Evolutionary conservation across 139 green algal species (phyloP).

Genomic region (Volvox reticuliferus): DNA sequence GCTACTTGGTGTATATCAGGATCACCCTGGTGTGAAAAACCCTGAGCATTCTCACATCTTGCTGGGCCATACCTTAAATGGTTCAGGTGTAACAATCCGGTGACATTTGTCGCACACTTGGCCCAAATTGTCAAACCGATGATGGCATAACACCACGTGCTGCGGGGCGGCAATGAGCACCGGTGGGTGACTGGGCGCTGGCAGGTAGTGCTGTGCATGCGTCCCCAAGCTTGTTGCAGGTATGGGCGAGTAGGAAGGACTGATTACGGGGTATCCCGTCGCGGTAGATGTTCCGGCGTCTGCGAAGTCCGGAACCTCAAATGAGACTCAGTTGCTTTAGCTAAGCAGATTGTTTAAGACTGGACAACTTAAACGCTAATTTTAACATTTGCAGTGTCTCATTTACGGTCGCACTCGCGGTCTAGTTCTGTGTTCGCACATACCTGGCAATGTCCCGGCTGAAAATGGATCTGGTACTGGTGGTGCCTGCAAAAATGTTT

Average conservation of each 20-base stretch:
- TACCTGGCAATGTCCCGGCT: background rate
- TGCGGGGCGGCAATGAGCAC: background rate
- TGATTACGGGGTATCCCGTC: conserved; percentile 15
- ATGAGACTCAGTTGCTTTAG: too few species aligned
- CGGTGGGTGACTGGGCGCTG: background rate
- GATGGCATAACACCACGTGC: background rate
- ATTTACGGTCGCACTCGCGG: too few species aligned
- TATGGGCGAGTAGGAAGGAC: background rate
- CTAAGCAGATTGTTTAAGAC: too few species aligned
- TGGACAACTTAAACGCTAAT: too few species aligned
- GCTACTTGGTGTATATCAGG: too few species aligned
- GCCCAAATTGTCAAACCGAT: background rate
- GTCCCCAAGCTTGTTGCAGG: background rate
- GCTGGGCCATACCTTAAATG: background rate
- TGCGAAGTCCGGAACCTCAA: background rate
- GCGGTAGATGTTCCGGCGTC: background rate
- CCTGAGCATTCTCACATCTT: too few species aligned
- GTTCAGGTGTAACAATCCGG: background rate
- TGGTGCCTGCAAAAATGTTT: background rate
- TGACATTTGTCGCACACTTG: background rate
- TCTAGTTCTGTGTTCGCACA: background rate
- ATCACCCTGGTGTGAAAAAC: too few species aligned
- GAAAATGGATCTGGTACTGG: background rate
- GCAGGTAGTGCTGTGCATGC: background rate
- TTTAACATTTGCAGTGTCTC: background rate